Base-by-base conservation (phyloP, 2,329 filamentous ascomycete genomes). In the Aureobasidium musti region DNA sequence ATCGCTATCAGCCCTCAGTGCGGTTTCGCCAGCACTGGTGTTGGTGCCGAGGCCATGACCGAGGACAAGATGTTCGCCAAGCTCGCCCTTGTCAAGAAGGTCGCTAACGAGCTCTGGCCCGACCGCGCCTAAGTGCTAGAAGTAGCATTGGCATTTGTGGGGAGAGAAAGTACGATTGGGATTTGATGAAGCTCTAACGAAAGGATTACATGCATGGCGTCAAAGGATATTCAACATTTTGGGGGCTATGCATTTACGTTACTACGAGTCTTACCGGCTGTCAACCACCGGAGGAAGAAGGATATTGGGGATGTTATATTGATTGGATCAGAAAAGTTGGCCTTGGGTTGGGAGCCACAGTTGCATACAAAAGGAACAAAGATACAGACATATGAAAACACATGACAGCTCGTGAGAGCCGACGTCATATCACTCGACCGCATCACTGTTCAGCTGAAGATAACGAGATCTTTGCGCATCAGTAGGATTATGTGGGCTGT, bases 51-150 rank as follows among this genome's bases (percentile, higher is more conserved):
- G 61, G 76, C 74, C 33, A 77, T 78, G 74, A 75, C 74, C 21
- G 75, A 76, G 71, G 72, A 76, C 69, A 76, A 74, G 73, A 77
- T 77, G 76, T 77, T 77, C 68, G 73, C 72, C 21, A 77, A 77
- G 73, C 67, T 77, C 54, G 72, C 72, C 70, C 67, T 77, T 68
- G 75, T 77, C 53, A 70, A 75, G 69, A 72, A 75, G 67, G 74
- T 77, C n/a, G 76, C 76, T 43, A 71, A 71, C 47, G 73, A 76
- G 70, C 69, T 77, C 37, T 77, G 76, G 76, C 74, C 75, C 11
- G 73, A 75, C 65, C 70, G 73, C 67, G 70, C 71, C 59, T 74
- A 68, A 61, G 69, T 65, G 64, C 61, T 23, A 41, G 6, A 39
- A 39, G 4, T 39, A 39, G 52, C 47, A 63, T 14, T 28, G 47